Evolutionary conservation across 2,329 filamentous ascomycete species (phyloP).

Genomic region (Colletotrichum brevisporum): DNA sequence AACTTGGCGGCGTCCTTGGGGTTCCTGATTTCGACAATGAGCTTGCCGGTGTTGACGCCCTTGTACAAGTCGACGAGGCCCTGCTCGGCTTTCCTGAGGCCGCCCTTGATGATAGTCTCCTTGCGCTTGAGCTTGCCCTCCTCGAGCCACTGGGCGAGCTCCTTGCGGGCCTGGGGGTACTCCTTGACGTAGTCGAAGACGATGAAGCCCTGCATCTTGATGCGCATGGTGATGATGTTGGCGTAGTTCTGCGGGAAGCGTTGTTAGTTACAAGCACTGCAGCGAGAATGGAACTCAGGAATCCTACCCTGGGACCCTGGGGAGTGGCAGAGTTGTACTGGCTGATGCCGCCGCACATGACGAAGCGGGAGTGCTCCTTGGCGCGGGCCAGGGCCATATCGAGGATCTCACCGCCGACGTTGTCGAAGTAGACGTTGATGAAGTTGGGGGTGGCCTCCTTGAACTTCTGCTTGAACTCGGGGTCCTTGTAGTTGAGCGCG

Average conservation of each 20-base stretch:
- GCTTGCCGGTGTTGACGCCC: conserved; percentile 79
- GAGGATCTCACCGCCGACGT: conserved; percentile 80
- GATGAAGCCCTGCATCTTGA: conserved; percentile 80
- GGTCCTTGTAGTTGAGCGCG: conserved; percentile 78
- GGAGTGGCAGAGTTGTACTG: conserved; percentile 74
- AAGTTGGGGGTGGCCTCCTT: conserved; percentile 69
- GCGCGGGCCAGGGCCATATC: conserved; percentile 76
- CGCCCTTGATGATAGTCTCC: conserved; percentile 80
- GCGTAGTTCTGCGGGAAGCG: conserved; percentile 60
- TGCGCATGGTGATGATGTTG: conserved; percentile 67
- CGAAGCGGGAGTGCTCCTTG: conserved; percentile 73
- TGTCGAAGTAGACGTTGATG: conserved; percentile 82
- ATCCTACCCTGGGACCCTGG: conserved; percentile 65
- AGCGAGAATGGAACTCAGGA: background rate
- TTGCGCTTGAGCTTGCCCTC: conserved; percentile 81
- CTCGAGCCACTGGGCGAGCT: conserved; percentile 76
- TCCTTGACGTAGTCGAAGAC: conserved; percentile 76
- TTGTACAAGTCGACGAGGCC: conserved; percentile 75
- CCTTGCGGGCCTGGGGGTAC: conserved; percentile 69
- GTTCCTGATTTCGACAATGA: conserved; percentile 68
- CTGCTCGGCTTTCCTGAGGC: conserved; percentile 73
- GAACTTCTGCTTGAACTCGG: conserved; percentile 72
- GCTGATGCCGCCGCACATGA: conserved; percentile 80
- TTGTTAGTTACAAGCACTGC: conserved; percentile 25
- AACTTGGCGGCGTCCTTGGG: conserved; percentile 38